Percentiles rank a stretch among this genome's conserved stretches.
phyloP scores from a whole-genome alignment of 1,139 yeast species.

The Pichia sp. region DNA sequence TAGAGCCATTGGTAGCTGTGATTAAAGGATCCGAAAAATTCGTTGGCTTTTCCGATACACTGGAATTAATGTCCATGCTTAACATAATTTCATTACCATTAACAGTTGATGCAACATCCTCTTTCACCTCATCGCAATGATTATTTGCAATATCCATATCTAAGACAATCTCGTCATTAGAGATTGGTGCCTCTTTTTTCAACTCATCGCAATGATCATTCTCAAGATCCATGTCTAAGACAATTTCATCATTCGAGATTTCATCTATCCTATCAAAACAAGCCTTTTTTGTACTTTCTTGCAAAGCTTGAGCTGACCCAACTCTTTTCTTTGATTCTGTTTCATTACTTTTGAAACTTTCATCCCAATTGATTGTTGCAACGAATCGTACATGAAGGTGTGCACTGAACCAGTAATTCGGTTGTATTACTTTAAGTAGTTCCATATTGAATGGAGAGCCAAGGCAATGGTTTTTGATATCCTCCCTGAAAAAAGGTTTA shows the following conservation, averaged over 20 bases:
- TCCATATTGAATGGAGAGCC: constrained; percentile 75
- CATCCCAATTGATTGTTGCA: constrained; percentile 45
- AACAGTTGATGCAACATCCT: no score
- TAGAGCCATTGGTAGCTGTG: constrained; percentile 25
- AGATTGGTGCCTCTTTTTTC: not conserved
- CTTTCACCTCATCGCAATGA: no score
- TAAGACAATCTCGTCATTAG: not conserved
- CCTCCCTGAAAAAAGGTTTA: constrained; percentile 68
- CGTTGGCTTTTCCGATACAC: no score
- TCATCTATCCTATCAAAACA: not conserved
- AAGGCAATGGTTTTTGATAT: constrained; percentile 53
- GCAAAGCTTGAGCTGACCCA: not conserved
- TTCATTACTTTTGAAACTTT: constrained; percentile 10
- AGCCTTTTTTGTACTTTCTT: constrained; percentile 1
- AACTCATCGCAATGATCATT: not conserved
- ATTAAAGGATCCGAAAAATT: no score
- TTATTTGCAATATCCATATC: no score
- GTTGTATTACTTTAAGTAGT: constrained; percentile 52
- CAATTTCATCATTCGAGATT: constrained; percentile 36
- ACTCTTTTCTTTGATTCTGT: constrained; percentile 21
- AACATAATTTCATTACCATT: not conserved
- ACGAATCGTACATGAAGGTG: constrained; percentile 77
- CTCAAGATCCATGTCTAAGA: constrained; percentile 35
- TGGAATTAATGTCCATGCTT: not conserved
- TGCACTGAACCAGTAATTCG: constrained; percentile 80